Evolutionary conservation across 1,284 basidiomycete species (phyloP).

Genomic region (Vanrija humicola): DNA sequence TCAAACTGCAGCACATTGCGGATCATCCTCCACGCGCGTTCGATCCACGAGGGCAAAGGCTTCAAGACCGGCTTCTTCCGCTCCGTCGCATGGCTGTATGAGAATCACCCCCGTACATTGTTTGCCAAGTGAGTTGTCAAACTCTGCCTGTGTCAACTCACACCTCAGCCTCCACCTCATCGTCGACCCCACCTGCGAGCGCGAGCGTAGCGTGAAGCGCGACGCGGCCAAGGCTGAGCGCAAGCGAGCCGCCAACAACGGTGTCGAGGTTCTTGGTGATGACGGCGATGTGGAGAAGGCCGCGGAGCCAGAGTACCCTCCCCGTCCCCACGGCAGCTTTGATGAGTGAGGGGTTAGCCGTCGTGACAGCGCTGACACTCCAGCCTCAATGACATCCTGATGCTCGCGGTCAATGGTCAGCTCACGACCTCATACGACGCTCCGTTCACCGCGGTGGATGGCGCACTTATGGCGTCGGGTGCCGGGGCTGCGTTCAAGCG

Average conservation of each 20-base stretch:
- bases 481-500: constrained; percentile 8
- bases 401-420: constrained; percentile 28
- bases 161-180: constrained; percentile 24
- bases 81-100: constrained; percentile 28
- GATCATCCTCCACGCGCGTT: constrained; percentile 32
- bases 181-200: constrained; percentile 28
- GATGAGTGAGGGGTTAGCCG: constrained; percentile 12
- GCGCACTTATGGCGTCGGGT: constrained; percentile 5
- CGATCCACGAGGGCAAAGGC: constrained; percentile 39
- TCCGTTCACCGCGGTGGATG: constrained; percentile 18
- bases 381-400: constrained; percentile 24
- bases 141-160: neutral
- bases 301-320: constrained; percentile 19
- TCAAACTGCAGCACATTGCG: constrained; percentile 10
- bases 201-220: constrained; percentile 16
- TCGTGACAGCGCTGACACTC: too few relatives aligned
- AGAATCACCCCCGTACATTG: constrained; percentile 29
- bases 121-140: constrained; percentile 23
- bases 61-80: constrained; percentile 24
- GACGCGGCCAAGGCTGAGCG: constrained; percentile 14
- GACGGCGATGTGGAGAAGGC: constrained; percentile 16
- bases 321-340: constrained; percentile 33
- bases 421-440: constrained; percentile 12
- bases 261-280: constrained; percentile 20
- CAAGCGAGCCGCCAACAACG: constrained; percentile 4